Evolutionary conservation across 2,329 filamentous ascomycete species (phyloP), one percentile per base, ranked within the genome.

Genomic region (Calycina herbarum): DNA sequence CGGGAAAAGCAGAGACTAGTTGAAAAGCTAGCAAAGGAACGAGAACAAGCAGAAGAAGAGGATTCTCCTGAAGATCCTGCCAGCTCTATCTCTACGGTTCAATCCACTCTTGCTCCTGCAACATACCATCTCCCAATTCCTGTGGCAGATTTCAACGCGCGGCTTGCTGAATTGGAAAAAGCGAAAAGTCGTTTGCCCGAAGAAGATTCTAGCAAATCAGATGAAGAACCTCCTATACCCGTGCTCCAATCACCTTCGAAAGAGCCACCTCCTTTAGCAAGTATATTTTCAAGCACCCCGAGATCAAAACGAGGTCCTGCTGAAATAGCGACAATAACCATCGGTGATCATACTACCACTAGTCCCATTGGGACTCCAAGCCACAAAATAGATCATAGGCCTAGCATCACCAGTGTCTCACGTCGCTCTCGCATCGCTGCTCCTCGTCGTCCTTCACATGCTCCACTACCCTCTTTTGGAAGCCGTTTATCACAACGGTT

Each of bases 261-360:
- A 61, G 59, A 69, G 15, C 60, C 70, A 4, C 59, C 71, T 29
- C 69, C 70, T 4, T 63, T 73, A 29, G 65, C 71, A 5, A 71
- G 70, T 72, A 64, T 67, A 62, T 67, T 74, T 62, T 67, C 70
- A 38, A 67, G 58, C 40, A 62, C 67, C 61, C 29, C 72, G 29
- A 70, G 67, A 64, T 54, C 64, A 40, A 64, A 70, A 57, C 65
- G 70, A 62, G 59, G 64, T n/a, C 66, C 67, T 62, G 45, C 68
- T 48, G 71, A 75, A 62, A 70, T 70, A n/a, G 75, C 75, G 17
- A 77, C 74, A 15, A 76, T 77, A 48, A 76, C 72, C 3, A 77
- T 76, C 62, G 75, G 74, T 20, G 70, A 75, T 35, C 70, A 74
- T 31, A 76, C 73, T 2, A 66, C 73, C 15, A 76, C 71, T 6